Conservation (phyloP, 345 rosid genomes). For the Lepidium sativum region DNA sequence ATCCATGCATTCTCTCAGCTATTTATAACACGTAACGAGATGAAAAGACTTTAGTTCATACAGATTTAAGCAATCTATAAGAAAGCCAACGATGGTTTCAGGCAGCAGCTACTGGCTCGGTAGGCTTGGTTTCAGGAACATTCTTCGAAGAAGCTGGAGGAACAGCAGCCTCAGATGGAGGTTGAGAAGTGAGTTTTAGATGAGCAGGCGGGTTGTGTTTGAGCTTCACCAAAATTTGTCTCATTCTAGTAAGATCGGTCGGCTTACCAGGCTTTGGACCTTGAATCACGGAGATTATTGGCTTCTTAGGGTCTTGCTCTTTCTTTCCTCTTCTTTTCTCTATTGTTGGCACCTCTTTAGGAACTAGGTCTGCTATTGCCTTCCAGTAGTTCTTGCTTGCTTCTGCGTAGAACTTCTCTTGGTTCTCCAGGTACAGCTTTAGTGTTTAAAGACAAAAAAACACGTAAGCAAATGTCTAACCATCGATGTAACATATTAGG, state of each 20-base stretch:
- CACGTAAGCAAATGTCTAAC: background rate
- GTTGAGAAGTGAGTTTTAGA: slow-evolving; percentile 43
- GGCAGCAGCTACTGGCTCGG: slow-evolving; percentile 45
- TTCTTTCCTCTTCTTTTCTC: slow-evolving; percentile 62
- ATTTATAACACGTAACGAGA: slow-evolving; percentile 11
- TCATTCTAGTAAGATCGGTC: slow-evolving; percentile 70
- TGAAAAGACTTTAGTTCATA: background rate
- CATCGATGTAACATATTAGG: background rate
- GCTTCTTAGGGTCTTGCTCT: slow-evolving; percentile 61
- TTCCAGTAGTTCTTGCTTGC: slow-evolving; percentile 74
- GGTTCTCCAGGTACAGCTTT: slow-evolving; percentile 41
- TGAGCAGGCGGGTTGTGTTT: slow-evolving; percentile 67
- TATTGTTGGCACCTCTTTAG: slow-evolving; percentile 62
- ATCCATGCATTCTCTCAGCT: background rate
- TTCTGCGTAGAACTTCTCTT: slow-evolving; percentile 55
- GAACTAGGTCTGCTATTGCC: slow-evolving; percentile 69
- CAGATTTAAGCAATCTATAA: background rate
- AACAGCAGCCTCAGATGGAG: slow-evolving; percentile 19
- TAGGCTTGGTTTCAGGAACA: slow-evolving; percentile 24
- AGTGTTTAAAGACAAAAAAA: slow-evolving; percentile 14
- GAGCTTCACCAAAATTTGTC: slow-evolving; percentile 55
- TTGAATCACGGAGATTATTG: slow-evolving; percentile 43
- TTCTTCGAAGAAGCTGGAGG: slow-evolving; percentile 14
- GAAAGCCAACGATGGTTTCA: slow-evolving; percentile 17
- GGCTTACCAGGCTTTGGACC: slow-evolving; percentile 86